These are phyloP conservation scores for Brasenia schreberi DNA, from an alignment of 164 flowering plant genomes.

Conservation along the genomic window DNA sequence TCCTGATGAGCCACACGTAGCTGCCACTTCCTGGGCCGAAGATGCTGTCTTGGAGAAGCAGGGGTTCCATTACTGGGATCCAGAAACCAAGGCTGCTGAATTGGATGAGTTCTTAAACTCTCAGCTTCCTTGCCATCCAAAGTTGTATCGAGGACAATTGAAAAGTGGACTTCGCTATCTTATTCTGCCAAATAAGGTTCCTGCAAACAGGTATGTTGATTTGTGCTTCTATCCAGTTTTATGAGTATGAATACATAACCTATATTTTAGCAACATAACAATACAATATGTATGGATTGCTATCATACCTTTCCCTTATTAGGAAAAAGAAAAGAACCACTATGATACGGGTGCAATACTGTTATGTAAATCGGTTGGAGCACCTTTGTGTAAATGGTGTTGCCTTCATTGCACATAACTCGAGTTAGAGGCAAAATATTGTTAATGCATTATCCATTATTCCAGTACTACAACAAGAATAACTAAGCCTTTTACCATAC, in stretches of 20 bases:
- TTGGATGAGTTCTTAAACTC: slow-evolving; percentile 49
- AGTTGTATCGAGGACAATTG: slow-evolving; percentile 72
- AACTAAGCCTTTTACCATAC: too few relatives aligned
- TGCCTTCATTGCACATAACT: too few relatives aligned
- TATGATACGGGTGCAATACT: too few relatives aligned
- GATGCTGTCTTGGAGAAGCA: slow-evolving; percentile 64
- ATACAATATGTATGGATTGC: neutral
- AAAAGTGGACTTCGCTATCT: slow-evolving; percentile 89
- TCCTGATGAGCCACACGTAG: slow-evolving; percentile 99
- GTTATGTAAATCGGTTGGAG: too few relatives aligned
- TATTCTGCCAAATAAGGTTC: slow-evolving; percentile 91
- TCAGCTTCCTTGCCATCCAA: slow-evolving; percentile 88
- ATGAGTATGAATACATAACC: too few relatives aligned
- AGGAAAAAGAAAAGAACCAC: too few relatives aligned
- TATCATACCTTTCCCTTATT: too few relatives aligned
- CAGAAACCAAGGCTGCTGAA: slow-evolving; percentile 29
- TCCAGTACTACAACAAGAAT: too few relatives aligned
- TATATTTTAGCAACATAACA: neutral
- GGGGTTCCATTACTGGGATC: slow-evolving; percentile 31
- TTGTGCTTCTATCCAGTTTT: too few relatives aligned
- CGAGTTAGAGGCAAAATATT: too few relatives aligned
- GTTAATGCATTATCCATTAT: too few relatives aligned
- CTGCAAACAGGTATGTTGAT: slow-evolving; percentile 64
- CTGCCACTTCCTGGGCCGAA: slow-evolving; percentile 62
- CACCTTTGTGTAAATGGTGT: too few relatives aligned